These are phyloP conservation scores for Verticillium klebahnii DNA, from an alignment of 2,329 filamentous ascomycete species.

Conservation along the genomic window DNA sequence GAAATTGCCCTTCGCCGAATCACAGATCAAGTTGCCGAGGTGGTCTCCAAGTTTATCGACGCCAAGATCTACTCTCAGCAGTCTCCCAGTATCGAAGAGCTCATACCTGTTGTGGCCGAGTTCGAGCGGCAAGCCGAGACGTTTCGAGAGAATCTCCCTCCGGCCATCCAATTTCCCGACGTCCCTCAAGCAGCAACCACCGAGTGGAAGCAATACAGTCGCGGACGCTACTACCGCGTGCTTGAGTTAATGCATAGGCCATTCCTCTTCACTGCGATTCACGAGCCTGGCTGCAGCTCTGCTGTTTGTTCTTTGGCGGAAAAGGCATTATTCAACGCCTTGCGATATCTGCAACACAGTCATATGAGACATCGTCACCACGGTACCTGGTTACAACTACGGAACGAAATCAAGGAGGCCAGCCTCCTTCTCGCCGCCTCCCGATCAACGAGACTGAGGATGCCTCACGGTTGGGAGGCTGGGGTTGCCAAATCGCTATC, in stretches of 20 bases:
- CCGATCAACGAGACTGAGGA: background rate
- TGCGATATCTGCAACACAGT: conserved; percentile 1
- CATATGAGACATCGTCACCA: background rate
- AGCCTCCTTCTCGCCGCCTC: background rate
- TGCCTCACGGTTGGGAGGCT: background rate
- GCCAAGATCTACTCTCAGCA: background rate
- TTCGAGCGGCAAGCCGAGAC: background rate
- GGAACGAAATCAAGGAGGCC: background rate
- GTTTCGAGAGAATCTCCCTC: background rate
- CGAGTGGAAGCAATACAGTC: conserved; percentile 1
- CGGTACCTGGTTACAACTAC: background rate
- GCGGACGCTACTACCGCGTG: background rate
- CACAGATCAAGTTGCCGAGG: background rate
- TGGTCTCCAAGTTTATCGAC: background rate
- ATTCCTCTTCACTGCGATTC: background rate
- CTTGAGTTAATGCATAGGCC: background rate
- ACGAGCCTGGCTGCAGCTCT: background rate
- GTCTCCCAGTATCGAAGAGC: background rate
- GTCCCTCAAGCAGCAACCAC: background rate
- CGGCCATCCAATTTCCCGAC: background rate
- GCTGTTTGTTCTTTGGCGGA: background rate
- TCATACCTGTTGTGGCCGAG: background rate
- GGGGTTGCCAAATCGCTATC: background rate
- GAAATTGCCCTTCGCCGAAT: background rate
- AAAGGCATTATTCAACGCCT: background rate